A percentile compares a stretch with the other conserved stretches of the same genome.
These are phyloP conservation scores for Fusarium abutilonis DNA, from an alignment of 2,329 filamentous ascomycete species.

Conservation along the genomic window DNA sequence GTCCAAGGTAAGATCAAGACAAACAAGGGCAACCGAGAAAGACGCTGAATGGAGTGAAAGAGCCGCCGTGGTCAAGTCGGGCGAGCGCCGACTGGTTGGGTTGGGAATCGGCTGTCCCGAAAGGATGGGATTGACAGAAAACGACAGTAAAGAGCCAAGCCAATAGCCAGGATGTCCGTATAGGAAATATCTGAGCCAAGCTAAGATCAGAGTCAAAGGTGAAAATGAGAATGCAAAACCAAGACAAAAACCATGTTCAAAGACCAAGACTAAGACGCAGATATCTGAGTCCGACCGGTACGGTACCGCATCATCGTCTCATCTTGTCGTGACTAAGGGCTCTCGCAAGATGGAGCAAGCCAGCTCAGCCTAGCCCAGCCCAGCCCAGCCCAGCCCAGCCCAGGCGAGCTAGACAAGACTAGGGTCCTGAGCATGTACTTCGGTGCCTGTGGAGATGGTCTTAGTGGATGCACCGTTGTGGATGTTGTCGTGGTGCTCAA, in stretches of 20 bases:
- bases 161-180: slow-evolving; percentile 25
- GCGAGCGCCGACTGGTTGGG: slow-evolving; percentile 43
- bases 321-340: slow-evolving; percentile 24
- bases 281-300: slow-evolving; percentile 26
- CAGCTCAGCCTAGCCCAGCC: slow-evolving; percentile 20
- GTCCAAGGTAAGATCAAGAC: slow-evolving; percentile 33
- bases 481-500: slow-evolving; percentile 34
- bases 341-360: slow-evolving; percentile 22
- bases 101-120: slow-evolving; percentile 38
- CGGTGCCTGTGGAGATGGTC: slow-evolving; percentile 38
- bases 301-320: slow-evolving; percentile 26
- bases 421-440: slow-evolving; percentile 37
- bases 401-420: slow-evolving; percentile 21
- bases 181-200: slow-evolving; percentile 28
- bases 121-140: slow-evolving; percentile 42
- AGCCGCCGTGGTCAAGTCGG: slow-evolving; percentile 34
- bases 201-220: slow-evolving; percentile 28
- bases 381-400: slow-evolving; percentile 22
- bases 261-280: slow-evolving; percentile 13
- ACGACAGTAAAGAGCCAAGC: slow-evolving; percentile 26
- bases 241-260: slow-evolving; percentile 13
- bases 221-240: slow-evolving; percentile 16
- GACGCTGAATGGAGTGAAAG: slow-evolving; percentile 31
- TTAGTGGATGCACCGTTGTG: slow-evolving; percentile 33
- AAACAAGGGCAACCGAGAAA: slow-evolving; percentile 35